Evolutionary conservation across 75 land plant genomes (phyloP).

Genomic region (Cunninghamia lanceolata): DNA sequence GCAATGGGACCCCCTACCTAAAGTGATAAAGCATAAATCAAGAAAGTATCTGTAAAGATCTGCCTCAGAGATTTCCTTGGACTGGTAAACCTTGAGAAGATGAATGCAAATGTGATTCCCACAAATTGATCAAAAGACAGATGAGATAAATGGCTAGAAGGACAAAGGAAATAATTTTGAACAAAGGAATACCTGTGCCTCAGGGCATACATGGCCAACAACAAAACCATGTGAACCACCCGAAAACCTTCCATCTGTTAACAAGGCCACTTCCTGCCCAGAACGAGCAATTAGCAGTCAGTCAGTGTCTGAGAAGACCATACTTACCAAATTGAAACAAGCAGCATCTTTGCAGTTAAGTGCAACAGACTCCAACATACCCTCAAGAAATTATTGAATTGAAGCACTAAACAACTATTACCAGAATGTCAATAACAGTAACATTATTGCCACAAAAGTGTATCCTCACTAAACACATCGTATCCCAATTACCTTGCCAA

Average conservation of each 20-base stretch:
- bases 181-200: slow-evolving; percentile 71
- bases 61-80: background rate
- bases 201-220: slow-evolving; percentile 96
- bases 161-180: background rate
- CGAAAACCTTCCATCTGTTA: slow-evolving; percentile 97
- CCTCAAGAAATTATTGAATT: background rate
- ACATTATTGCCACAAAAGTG: background rate
- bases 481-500: slow-evolving; percentile 71
- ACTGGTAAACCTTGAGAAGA: background rate
- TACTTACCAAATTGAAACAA: background rate
- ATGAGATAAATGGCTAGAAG: background rate
- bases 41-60: background rate
- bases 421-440: background rate
- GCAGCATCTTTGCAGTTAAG: background rate
- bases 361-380: background rate
- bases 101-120: background rate
- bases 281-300: background rate
- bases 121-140: background rate
- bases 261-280: slow-evolving; percentile 82
- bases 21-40: background rate
- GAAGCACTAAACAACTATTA: background rate
- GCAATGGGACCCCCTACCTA: slow-evolving; percentile 98
- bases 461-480: background rate
- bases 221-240: slow-evolving; percentile 99
- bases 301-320: background rate